Base-by-base conservation (phyloP, 441 rosid genomes). In the Manihot esculenta region DNA sequence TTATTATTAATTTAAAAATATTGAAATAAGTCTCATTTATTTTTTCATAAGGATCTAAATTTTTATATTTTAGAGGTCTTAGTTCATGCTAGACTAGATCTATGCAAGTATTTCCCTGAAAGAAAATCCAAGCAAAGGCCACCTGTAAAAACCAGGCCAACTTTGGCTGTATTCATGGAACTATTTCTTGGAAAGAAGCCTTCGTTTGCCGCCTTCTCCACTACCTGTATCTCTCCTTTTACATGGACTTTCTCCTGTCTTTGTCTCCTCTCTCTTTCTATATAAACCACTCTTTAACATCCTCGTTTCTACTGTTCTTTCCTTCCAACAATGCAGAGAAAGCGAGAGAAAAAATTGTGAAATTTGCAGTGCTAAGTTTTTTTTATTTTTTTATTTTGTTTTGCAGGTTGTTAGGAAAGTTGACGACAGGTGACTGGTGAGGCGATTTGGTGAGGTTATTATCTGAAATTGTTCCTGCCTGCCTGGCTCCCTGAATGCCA, bases 401-500 rank as follows among this genome's bases (percentile, higher is more conserved):
- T n/a, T n/a, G n/a, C n/a, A n/a, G 23, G 26, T 24, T 63, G 61
- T 15, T 10, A 30, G 17, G 26, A 41, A 38, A 14, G 0, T 35
- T 4, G 30, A 59, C 54, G n/a, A n/a, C n/a, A n/a, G 8, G 8
- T 18, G 7, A 7, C 5, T n/a, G 6, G n/a, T n/a, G n/a, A 18
- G 58, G 12, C 30, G 18, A 44, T 1, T 10, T 10, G 15, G 15
- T n/a, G n/a, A n/a, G n/a, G n/a, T n/a, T n/a, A n/a, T 56, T 6
- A 49, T 49, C 27, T 57, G 71, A 41, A 72, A 67, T 21, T 48
- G 21, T n/a, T 8, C 61, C 83, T 81, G 89, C 61, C 83, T 81
- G 89, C 87, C 87, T 85, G 89, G 89, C 89, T 85, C 89, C 89
- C 89, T 83, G 87, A 78, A 85, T 85, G 89, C 89, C 89, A 85